Evolutionary conservation across 371 early-diverging fungal genomes (phyloP).

Genomic region (Syncephalis plumigaleata): DNA sequence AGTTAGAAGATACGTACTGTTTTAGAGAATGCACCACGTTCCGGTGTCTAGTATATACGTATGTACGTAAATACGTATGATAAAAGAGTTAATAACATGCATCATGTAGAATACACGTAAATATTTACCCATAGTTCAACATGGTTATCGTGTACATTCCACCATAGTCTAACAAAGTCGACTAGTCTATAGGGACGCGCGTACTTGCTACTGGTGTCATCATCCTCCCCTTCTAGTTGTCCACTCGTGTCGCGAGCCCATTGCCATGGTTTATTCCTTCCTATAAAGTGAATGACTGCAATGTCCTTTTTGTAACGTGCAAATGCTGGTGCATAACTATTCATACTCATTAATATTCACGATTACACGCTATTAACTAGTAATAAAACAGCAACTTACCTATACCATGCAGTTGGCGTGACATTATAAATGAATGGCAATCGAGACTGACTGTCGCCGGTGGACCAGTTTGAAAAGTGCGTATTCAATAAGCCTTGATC

Average conservation of each 20-base stretch:
- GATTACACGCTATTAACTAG: neutral
- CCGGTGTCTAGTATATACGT: too few relatives aligned
- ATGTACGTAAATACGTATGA: too few relatives aligned
- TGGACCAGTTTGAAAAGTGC: slow-evolving; percentile 69
- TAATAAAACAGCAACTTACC: slow-evolving; percentile 18
- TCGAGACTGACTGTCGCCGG: slow-evolving; percentile 26
- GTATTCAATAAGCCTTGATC: slow-evolving; percentile 90
- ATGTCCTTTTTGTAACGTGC: slow-evolving; percentile 42
- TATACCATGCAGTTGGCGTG: slow-evolving; percentile 76
- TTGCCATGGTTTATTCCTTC: slow-evolving; percentile 80
- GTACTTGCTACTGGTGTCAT: too few relatives aligned
- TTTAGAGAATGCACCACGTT: too few relatives aligned
- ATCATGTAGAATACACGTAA: too few relatives aligned
- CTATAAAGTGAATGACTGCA: slow-evolving; percentile 79
- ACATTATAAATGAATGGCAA: slow-evolving; percentile 86
- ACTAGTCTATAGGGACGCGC: too few relatives aligned
- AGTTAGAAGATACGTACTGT: too few relatives aligned
- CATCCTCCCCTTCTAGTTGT: too few relatives aligned
- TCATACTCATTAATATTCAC: neutral
- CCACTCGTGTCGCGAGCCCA: neutral
- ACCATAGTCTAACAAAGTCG: too few relatives aligned
- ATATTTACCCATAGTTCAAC: too few relatives aligned
- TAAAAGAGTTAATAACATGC: too few relatives aligned
- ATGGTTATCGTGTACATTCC: too few relatives aligned
- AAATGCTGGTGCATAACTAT: slow-evolving; percentile 56